A percentile compares a stretch with the other conserved stretches of the same genome.
phyloP scores from a whole-genome alignment of 192 early-diverging fungal species.

The Coemansia sp. region DNA sequence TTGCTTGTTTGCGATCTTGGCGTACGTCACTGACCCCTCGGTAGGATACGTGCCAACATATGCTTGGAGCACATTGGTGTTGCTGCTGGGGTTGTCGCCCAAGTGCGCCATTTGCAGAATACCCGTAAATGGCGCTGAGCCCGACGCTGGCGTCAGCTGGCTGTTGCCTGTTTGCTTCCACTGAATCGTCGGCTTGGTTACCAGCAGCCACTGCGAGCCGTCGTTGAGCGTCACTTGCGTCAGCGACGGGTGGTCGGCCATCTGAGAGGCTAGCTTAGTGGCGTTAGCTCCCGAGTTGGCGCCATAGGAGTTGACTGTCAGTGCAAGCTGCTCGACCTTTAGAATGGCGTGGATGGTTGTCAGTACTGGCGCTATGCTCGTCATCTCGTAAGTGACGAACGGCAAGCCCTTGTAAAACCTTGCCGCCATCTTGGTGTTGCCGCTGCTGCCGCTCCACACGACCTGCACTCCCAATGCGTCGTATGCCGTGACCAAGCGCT shows the following conservation, averaged over 20 bases:
- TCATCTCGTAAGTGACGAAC: slow-evolving; percentile 50
- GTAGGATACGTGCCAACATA: slow-evolving; percentile 51
- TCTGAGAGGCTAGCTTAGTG: slow-evolving; percentile 12
- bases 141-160: background rate
- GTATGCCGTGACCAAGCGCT: slow-evolving; percentile 26
- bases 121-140: slow-evolving; percentile 23
- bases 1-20: slow-evolving; percentile 31
- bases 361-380: slow-evolving; percentile 27
- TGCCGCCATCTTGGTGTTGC: slow-evolving; percentile 31
- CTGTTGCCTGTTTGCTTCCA: slow-evolving; percentile 30
- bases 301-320: slow-evolving; percentile 25
- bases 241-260: slow-evolving; percentile 31
- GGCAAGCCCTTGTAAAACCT: slow-evolving; percentile 57
- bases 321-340: slow-evolving; percentile 17
- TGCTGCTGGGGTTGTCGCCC: slow-evolving; percentile 34
- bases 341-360: slow-evolving; percentile 49
- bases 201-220: slow-evolving; percentile 49
- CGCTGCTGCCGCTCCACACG: slow-evolving; percentile 24
- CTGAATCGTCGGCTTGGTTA: slow-evolving; percentile 36
- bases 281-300: background rate
- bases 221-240: slow-evolving; percentile 51
- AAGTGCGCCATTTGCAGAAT: slow-evolving; percentile 53
- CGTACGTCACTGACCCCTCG: slow-evolving; percentile 49
- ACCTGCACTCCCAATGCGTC: slow-evolving; percentile 53
- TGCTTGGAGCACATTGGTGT: slow-evolving; percentile 43